Conservation (phyloP, 1,139 yeast genomes). For the Taphrina deformans region DNA sequence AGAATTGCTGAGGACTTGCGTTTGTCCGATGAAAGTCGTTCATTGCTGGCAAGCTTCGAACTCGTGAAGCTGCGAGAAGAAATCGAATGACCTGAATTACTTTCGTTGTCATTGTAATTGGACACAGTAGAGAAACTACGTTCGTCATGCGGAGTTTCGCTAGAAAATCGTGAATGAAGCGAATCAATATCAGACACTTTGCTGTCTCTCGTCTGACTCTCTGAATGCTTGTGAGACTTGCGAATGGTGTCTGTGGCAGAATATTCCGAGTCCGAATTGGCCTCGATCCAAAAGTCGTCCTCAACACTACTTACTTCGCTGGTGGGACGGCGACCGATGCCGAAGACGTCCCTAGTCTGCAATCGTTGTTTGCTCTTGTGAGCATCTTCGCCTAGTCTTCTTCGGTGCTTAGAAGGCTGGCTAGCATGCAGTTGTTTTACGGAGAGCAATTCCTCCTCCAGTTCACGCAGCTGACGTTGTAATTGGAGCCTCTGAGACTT, state of each 20-base stretch:
- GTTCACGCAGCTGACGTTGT: slow-evolving; percentile 41
- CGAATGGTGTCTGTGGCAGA: background rate
- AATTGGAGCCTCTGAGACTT: slow-evolving; percentile 46
- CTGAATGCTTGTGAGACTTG: background rate
- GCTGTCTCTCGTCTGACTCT: too few relatives aligned
- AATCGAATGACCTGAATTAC: background rate
- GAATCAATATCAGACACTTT: background rate
- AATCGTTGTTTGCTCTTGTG: background rate
- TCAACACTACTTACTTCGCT: slow-evolving; percentile 36
- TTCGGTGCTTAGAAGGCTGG: slow-evolving; percentile 13
- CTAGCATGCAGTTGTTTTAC: slow-evolving; percentile 17
- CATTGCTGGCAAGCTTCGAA: background rate
- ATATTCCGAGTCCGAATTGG: background rate
- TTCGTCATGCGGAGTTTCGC: background rate
- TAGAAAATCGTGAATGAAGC: background rate
- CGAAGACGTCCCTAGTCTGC: background rate
- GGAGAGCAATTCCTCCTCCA: slow-evolving; percentile 40
- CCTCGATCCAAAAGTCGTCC: slow-evolving; percentile 14
- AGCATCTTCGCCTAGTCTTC: background rate
- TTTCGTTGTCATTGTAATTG: background rate
- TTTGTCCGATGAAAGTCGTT: background rate
- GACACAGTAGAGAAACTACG: background rate
- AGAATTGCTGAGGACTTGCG: background rate
- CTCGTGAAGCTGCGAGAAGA: background rate
- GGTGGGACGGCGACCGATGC: background rate